phyloP scores from a whole-genome alignment of 2,329 filamentous ascomycete genomes.

The Fonsecaea erecta region DNA sequence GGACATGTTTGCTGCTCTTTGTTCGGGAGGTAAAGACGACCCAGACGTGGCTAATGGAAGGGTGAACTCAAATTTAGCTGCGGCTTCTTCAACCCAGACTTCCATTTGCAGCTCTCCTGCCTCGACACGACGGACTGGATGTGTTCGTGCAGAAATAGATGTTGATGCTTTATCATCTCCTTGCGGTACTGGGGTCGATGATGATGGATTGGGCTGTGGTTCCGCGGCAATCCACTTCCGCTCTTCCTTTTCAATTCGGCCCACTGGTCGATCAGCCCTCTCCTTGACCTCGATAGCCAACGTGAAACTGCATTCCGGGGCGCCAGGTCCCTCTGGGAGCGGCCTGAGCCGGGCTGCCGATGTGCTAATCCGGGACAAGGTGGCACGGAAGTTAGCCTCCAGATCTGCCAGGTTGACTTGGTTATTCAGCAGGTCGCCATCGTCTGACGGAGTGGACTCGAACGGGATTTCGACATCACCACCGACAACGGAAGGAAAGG shows the following conservation, averaged over 20 bases:
- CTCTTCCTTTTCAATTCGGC: conserved; percentile 51
- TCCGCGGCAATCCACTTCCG: conserved; percentile 67
- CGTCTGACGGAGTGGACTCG: conserved; percentile 26
- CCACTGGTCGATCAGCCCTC: conserved; percentile 52
- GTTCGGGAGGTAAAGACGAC: conserved; percentile 16
- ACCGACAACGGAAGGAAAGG: conserved; percentile 56
- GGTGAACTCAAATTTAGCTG: conserved; percentile 52
- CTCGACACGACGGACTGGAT: conserved; percentile 66
- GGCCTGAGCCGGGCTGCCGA: conserved; percentile 40
- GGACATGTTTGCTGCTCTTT: conserved; percentile 29
- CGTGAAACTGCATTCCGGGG: conserved; percentile 54
- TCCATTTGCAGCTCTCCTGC: conserved; percentile 70
- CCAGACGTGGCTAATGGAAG: not conserved
- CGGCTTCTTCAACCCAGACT: conserved; percentile 71
- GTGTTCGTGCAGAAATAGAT: conserved; percentile 56
- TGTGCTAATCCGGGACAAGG: conserved; percentile 50
- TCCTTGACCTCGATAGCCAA: conserved; percentile 56
- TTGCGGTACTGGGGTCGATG: not conserved
- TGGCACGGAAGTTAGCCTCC: conserved; percentile 56
- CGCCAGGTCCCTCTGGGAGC: conserved; percentile 32
- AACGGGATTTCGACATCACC: conserved; percentile 58
- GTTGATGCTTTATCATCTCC: not conserved
- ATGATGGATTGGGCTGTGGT: conserved; percentile 45
- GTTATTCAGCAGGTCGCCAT: conserved; percentile 36
- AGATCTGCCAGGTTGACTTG: conserved; percentile 46